phyloP scores from a whole-genome alignment of 176 grass and related monocot species.

The Carex pumila region DNA sequence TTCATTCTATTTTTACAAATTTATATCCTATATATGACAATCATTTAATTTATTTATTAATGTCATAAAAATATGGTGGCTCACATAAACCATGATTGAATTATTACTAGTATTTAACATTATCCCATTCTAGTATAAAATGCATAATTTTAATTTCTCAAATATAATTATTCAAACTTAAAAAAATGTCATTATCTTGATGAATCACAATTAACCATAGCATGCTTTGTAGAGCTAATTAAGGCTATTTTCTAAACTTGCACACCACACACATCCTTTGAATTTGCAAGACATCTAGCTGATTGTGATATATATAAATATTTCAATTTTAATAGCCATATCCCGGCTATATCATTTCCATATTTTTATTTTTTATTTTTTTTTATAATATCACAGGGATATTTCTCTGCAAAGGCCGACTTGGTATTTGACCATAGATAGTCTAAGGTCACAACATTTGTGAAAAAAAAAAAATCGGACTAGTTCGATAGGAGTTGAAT shows the following conservation, averaged over 20 bases:
- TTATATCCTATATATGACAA: no score
- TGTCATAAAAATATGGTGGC: not conserved
- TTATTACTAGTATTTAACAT: not conserved
- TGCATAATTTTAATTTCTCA: not conserved
- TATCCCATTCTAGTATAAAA: not conserved
- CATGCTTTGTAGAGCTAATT: not conserved
- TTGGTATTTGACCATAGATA: no score
- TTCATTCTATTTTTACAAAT: no score
- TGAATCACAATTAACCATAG: not conserved
- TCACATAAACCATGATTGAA: not conserved
- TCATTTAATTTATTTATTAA: no score
- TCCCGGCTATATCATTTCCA: not conserved
- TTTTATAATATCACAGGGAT: not conserved
- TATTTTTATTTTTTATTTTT: not conserved
- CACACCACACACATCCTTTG: not conserved
- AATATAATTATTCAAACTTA: not conserved
- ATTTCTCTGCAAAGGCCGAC: no score
- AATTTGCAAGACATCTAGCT: not conserved
- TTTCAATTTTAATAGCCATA: not conserved
- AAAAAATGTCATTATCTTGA: not conserved
- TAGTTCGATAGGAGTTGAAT: no score
- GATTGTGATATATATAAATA: not conserved
- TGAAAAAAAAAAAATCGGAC: not conserved
- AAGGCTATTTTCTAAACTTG: conserved; percentile 4
- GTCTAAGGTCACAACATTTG: not conserved